Evolutionary conservation across 202 grass and related monocot species (phyloP).

Genomic region (Schoenoplectus tabernaemontani): DNA sequence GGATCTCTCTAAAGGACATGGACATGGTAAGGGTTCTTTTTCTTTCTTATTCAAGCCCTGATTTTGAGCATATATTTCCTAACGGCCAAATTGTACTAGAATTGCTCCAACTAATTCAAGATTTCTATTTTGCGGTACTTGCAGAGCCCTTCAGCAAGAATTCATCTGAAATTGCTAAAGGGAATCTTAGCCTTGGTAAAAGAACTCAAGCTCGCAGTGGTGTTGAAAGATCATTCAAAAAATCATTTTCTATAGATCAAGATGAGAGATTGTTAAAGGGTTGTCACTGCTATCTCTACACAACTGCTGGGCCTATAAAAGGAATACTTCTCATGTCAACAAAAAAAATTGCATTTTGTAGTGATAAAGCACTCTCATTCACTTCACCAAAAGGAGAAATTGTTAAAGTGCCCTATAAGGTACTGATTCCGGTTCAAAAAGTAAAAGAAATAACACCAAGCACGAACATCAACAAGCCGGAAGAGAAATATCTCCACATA

Average conservation of each 20-base stretch:
- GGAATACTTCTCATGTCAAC: conserved; percentile 87
- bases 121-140: not conserved
- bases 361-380: conserved; percentile 58
- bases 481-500: conserved; percentile 67
- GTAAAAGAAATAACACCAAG: conserved; percentile 38
- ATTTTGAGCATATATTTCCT: not conserved
- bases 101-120: not conserved
- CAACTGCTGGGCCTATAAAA: conserved; percentile 73
- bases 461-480: conserved; percentile 50
- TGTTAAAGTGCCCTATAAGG: conserved; percentile 63
- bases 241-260: conserved; percentile 43
- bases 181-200: conserved; percentile 51
- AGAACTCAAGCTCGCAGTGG: conserved; percentile 60
- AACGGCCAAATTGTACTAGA: not conserved
- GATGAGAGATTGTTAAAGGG: conserved; percentile 74
- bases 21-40: conserved; percentile 28
- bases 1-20: not conserved
- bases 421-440: conserved; percentile 40
- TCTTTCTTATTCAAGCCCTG: not conserved
- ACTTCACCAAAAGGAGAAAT: conserved; percentile 39
- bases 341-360: conserved; percentile 65
- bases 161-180: conserved; percentile 57
- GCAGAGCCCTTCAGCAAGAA: conserved; percentile 58
- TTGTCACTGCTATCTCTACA: conserved; percentile 70
- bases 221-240: conserved; percentile 53